A percentile compares a stretch with the other conserved stretches of the same genome.
phyloP scores from a whole-genome alignment of 140 eudicot species.

The Cichorium intybus region DNA sequence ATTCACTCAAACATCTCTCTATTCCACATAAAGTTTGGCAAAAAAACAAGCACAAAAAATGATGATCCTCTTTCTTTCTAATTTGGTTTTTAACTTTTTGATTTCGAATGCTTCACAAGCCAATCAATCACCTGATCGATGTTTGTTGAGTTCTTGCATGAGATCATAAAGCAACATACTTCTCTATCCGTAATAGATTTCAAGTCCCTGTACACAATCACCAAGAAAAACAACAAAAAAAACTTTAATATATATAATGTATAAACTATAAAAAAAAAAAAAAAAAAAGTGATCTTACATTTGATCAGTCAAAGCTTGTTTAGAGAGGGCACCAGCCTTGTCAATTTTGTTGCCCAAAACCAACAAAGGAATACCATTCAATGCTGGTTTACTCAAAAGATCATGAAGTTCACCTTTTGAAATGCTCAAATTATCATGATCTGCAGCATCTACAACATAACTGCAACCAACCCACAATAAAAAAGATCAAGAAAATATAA shows the following conservation, averaged over 20 bases:
- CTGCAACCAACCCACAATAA: constrained; percentile 26
- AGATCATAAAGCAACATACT: constrained; percentile 88
- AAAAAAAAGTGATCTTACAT: constrained; percentile 36
- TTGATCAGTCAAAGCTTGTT: constrained; percentile 60
- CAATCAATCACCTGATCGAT: constrained; percentile 79
- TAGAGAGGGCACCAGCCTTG: constrained; percentile 64
- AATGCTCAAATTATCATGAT: constrained; percentile 60
- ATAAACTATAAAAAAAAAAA: neutral
- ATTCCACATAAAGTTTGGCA: constrained; percentile 14
- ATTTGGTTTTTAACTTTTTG: constrained; percentile 33
- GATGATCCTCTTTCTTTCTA: neutral
- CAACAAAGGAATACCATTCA: constrained; percentile 65
- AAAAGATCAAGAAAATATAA: neutral
- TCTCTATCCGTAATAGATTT: constrained; percentile 68
- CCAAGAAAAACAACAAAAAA: too few relatives aligned
- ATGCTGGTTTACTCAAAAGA: constrained; percentile 59
- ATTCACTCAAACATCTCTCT: constrained; percentile 17
- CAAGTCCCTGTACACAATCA: constrained; percentile 57
- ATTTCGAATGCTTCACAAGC: constrained; percentile 77
- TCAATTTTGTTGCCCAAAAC: constrained; percentile 74
- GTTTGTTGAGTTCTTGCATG: constrained; percentile 92
- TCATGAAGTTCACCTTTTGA: constrained; percentile 74
- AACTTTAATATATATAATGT: neutral
- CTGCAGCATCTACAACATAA: constrained; percentile 77
- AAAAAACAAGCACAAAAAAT: constrained; percentile 20